phyloP scores from a whole-genome alignment of 306 rosid genomes.

The Astragalus glycyphyllos region DNA sequence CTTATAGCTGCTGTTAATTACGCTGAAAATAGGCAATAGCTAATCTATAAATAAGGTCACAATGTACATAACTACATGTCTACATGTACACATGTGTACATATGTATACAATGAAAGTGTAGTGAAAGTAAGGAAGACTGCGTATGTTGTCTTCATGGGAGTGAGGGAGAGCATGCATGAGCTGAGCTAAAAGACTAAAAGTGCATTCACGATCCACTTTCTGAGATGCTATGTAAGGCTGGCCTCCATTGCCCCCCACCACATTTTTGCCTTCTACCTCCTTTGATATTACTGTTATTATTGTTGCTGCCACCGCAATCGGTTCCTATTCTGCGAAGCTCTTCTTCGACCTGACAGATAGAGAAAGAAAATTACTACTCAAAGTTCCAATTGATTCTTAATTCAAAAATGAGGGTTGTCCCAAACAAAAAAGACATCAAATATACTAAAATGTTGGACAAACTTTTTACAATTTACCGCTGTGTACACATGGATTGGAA shows the following conservation, averaged over 20 bases:
- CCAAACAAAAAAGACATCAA: too few species aligned
- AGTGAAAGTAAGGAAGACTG: constrained; percentile 15
- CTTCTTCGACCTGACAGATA: constrained; percentile 49
- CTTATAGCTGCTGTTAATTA: too few species aligned
- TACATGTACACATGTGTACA: too few species aligned
- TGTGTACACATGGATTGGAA: too few species aligned
- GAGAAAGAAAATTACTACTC: background rate
- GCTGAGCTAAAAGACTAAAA: background rate
- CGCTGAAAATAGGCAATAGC: too few species aligned
- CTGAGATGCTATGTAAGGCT: constrained; percentile 79
- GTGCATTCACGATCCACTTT: constrained; percentile 59
- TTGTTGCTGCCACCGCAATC: constrained; percentile 38
- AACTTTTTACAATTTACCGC: too few species aligned
- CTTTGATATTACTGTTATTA: constrained; percentile 19
- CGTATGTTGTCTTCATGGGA: constrained; percentile 23
- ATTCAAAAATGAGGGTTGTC: too few species aligned
- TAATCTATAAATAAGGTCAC: too few species aligned
- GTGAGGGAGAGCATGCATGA: constrained; percentile 24
- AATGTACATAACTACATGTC: too few species aligned
- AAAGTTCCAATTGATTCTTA: too few species aligned
- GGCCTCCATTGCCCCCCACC: constrained; percentile 70
- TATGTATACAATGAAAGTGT: background rate
- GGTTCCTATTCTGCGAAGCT: constrained; percentile 44
- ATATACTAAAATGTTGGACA: too few species aligned
- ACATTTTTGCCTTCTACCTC: constrained; percentile 50